Evolutionary conservation across 1,284 basidiomycete genomes (phyloP).

Genomic region (Cutaneotrichosporon sp.): DNA sequence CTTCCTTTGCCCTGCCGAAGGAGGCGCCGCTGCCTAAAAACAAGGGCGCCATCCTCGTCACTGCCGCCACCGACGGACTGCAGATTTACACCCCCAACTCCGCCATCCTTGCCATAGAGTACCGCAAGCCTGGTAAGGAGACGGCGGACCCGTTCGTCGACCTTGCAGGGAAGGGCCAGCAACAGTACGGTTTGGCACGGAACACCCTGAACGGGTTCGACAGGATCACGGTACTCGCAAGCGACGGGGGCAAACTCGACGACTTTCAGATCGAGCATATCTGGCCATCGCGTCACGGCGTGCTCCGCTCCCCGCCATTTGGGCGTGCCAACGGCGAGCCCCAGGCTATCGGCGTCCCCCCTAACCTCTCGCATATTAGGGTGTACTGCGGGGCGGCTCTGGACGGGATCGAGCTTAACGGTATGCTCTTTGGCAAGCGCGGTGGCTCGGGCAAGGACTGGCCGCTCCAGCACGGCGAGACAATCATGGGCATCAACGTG

Average conservation of each 20-base stretch:
- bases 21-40: not conserved
- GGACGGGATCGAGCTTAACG: constrained; percentile 9
- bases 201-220: constrained; percentile 61
- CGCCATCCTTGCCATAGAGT: constrained; percentile 6
- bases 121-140: constrained; percentile 11
- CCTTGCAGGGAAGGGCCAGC: not conserved
- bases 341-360: not conserved
- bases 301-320: constrained; percentile 1
- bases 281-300: not conserved
- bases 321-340: not conserved
- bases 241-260: constrained; percentile 93
- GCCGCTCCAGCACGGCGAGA: constrained; percentile 3
- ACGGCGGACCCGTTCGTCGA: constrained; percentile 9
- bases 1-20: constrained; percentile 1
- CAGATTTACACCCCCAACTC: constrained; percentile 3
- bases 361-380: constrained; percentile 2
- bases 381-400: constrained; percentile 6
- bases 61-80: not conserved
- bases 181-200: not conserved
- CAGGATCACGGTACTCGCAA: constrained; percentile 99
- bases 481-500: constrained; percentile 11
- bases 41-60: constrained; percentile 4
- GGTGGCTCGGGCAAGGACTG: constrained; percentile 6
- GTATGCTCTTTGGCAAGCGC: constrained; percentile 6
- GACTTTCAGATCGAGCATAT: constrained; percentile 91